Conservation (phyloP, 441 rosid species). For the Erodium texanum region DNA sequence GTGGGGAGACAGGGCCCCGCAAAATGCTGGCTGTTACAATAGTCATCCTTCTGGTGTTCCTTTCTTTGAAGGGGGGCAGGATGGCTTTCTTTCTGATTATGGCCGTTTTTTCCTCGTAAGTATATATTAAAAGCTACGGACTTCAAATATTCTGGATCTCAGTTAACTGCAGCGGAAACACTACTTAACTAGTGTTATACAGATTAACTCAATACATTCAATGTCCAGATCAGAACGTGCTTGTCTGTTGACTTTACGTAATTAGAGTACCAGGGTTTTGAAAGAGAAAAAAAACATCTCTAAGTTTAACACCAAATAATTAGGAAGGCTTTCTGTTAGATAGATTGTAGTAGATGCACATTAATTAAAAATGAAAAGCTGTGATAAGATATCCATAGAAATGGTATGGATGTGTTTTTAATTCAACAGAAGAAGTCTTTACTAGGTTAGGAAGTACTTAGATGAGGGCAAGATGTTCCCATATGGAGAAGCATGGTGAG, state of each 20-base stretch:
- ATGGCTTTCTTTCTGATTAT: slow-evolving; percentile 56
- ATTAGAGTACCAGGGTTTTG: neutral
- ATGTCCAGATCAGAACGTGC: neutral
- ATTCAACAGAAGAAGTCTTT: neutral
- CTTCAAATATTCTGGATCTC: neutral
- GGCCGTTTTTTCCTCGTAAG: slow-evolving; percentile 62
- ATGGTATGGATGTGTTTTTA: neutral
- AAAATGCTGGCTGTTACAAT: slow-evolving; percentile 50
- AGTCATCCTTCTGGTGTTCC: slow-evolving; percentile 47
- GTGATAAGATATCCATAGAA: neutral
- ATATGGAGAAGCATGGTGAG: neutral
- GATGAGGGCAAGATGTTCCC: neutral
- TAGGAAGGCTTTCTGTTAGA: neutral
- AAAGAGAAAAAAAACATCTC: neutral
- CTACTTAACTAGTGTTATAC: neutral
- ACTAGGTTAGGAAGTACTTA: neutral
- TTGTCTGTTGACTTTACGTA: neutral
- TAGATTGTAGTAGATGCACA: neutral
- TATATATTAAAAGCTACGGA: slow-evolving; percentile 9
- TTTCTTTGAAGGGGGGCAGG: slow-evolving; percentile 51
- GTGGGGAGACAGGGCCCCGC: slow-evolving; percentile 53
- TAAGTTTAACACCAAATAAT: neutral
- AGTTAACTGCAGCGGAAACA: neutral
- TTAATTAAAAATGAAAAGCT: neutral
- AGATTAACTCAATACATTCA: neutral